phyloP scores from a whole-genome alignment of 2,329 filamentous ascomycete species.

The Aspergillus japonicus region DNA sequence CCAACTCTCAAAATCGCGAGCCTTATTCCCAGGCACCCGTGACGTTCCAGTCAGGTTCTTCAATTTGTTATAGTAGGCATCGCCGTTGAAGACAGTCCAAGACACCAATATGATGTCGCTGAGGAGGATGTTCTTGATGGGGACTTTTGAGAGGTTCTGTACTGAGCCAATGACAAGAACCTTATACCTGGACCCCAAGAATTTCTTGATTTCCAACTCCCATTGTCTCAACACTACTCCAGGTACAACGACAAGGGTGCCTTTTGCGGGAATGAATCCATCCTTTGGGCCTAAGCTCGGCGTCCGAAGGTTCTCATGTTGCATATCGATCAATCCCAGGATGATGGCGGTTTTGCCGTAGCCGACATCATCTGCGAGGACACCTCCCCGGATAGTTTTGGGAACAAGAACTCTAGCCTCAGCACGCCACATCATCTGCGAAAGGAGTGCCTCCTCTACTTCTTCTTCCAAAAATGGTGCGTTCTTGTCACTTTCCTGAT shows the following conservation, averaged over 20 bases:
- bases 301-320: constrained; percentile 33
- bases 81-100: constrained; percentile 50
- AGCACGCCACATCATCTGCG: constrained; percentile 55
- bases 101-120: constrained; percentile 58
- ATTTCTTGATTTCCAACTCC: constrained; percentile 55
- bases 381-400: constrained; percentile 53
- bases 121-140: constrained; percentile 46
- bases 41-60: constrained; percentile 53
- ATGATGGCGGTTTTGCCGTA: constrained; percentile 66
- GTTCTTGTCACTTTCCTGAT: constrained; percentile 49
- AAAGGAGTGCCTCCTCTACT: constrained; percentile 55
- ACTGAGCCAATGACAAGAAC: constrained; percentile 48
- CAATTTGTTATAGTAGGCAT: constrained; percentile 51
- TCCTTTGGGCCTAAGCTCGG: constrained; percentile 6
- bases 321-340: constrained; percentile 55
- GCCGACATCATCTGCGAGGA: constrained; percentile 63
- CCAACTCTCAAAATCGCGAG: constrained; percentile 56
- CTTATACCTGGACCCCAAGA: constrained; percentile 44
- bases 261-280: constrained; percentile 48
- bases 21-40: constrained; percentile 38
- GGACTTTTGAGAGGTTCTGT: constrained; percentile 41
- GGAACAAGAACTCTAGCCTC: constrained; percentile 48
- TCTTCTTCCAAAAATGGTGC: constrained; percentile 53
- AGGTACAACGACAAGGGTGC: constrained; percentile 62
- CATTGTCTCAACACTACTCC: constrained; percentile 58